Conservation (phyloP, 2,329 filamentous ascomycete genomes). For the Phyllachora maydis region DNA sequence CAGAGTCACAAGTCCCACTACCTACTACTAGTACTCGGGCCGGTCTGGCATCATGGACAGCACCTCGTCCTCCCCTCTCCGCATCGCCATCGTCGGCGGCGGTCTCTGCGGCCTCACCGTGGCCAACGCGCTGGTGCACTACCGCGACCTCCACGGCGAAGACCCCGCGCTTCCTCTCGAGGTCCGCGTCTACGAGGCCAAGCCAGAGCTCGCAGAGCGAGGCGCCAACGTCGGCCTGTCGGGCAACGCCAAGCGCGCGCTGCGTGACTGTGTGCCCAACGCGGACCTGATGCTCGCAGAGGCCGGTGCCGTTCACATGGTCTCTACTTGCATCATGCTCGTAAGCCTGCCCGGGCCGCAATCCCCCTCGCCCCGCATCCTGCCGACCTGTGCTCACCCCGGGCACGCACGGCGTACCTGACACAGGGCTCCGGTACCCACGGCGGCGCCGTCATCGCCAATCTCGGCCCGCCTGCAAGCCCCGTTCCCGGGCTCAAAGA, state of each 20-base stretch:
- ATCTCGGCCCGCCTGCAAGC: no score
- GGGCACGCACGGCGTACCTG: no score
- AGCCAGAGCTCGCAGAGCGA: conserved; percentile 6
- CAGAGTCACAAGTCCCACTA: no score
- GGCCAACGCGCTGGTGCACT: conserved; percentile 6
- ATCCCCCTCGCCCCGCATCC: no score
- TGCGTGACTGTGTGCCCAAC: conserved; percentile 3
- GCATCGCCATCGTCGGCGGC: conserved; percentile 8
- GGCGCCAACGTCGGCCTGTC: conserved; percentile 7
- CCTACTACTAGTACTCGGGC: no score
- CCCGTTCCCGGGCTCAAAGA: no score
- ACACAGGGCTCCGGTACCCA: conserved; percentile 4
- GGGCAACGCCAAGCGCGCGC: conserved; percentile 3
- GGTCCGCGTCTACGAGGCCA: conserved; percentile 7
- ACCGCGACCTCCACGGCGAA: no score
- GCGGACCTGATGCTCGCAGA: conserved; percentile 3
- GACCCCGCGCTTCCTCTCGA: no score
- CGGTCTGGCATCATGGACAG: no score
- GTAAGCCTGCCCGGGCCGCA: no score
- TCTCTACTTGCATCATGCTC: conserved; percentile 3
- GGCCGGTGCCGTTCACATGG: conserved; percentile 5
- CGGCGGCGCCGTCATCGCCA: conserved; percentile 3
- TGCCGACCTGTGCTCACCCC: no score
- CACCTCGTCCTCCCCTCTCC: no score
- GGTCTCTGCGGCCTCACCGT: conserved; percentile 6